phyloP scores from a whole-genome alignment of 2,329 filamentous ascomycete species.

The Escovopsis weberi region DNA sequence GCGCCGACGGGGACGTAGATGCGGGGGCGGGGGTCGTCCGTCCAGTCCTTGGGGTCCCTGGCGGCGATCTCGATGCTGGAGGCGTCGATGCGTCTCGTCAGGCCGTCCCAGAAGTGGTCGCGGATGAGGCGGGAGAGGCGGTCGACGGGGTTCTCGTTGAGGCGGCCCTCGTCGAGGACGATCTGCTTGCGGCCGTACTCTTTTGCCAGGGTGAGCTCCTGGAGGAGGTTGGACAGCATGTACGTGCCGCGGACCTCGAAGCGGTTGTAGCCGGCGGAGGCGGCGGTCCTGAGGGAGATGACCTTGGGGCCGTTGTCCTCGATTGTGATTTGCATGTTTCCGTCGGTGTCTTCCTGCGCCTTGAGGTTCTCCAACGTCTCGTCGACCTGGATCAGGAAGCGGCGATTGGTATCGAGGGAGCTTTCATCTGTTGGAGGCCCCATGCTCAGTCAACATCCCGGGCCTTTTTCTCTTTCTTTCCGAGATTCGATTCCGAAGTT shows the following conservation, averaged over 20 bases:
- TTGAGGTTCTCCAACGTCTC: conserved; percentile 65
- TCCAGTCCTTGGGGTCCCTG: conserved; percentile 91
- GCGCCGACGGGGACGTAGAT: conserved; percentile 82
- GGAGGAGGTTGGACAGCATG: conserved; percentile 89
- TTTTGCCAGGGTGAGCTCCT: conserved; percentile 86
- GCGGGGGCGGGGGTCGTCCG: conserved; percentile 69
- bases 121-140: conserved; percentile 75
- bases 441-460: too few species aligned
- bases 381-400: conserved; percentile 79
- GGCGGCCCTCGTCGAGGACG: conserved; percentile 74
- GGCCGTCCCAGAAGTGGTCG: conserved; percentile 81
- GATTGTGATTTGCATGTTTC: conserved; percentile 94
- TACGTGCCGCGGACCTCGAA: conserved; percentile 93
- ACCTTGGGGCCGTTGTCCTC: conserved; percentile 91
- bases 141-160: conserved; percentile 92
- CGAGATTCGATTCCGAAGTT: too few species aligned
- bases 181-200: conserved; percentile 82
- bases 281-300: conserved; percentile 69
- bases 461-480: too few species aligned
- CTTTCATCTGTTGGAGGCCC: conserved; percentile 47
- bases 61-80: conserved; percentile 77
- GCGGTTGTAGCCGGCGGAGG: conserved; percentile 71
- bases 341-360: conserved; percentile 80
- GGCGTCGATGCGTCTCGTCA: conserved; percentile 82
- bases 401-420: conserved; percentile 48